These are phyloP conservation scores for Fragaria vesca DNA, from an alignment of 306 rosid species.

Conservation along the genomic window DNA sequence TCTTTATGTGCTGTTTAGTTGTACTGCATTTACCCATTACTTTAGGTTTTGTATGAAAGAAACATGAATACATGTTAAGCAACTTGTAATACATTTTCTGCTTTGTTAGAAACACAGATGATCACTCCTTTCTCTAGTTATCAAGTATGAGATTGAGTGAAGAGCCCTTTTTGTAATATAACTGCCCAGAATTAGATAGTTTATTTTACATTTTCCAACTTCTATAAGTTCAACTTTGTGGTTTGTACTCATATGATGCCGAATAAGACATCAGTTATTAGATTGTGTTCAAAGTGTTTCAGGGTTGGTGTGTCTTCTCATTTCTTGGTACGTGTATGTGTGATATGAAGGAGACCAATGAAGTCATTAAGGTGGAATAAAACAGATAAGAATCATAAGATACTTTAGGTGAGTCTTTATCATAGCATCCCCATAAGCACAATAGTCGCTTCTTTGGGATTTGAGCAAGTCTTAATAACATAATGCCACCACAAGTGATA, in stretches of 20 bases:
- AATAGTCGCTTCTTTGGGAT: background rate
- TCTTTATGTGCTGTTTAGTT: background rate
- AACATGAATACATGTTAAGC: background rate
- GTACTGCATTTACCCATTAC: background rate
- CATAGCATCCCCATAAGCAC: background rate
- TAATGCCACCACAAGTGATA: background rate
- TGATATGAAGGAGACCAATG: background rate
- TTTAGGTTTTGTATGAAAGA: background rate
- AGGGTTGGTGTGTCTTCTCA: background rate
- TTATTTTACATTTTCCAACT: background rate
- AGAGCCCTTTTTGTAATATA: background rate
- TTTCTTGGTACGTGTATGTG: background rate
- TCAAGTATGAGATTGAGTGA: background rate
- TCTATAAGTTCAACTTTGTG: background rate
- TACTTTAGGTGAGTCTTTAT: background rate
- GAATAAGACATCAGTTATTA: background rate
- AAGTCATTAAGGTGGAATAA: background rate
- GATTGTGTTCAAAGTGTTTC: background rate
- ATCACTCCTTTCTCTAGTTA: background rate
- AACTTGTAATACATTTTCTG: background rate
- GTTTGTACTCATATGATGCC: background rate
- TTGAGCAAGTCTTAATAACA: background rate
- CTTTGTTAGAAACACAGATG: background rate
- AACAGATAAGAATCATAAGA: background rate
- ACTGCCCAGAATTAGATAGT: background rate